Evolutionary conservation across 805 yeast species (phyloP).

Genomic region (Zygosaccharomyces kombuchaensis): DNA sequence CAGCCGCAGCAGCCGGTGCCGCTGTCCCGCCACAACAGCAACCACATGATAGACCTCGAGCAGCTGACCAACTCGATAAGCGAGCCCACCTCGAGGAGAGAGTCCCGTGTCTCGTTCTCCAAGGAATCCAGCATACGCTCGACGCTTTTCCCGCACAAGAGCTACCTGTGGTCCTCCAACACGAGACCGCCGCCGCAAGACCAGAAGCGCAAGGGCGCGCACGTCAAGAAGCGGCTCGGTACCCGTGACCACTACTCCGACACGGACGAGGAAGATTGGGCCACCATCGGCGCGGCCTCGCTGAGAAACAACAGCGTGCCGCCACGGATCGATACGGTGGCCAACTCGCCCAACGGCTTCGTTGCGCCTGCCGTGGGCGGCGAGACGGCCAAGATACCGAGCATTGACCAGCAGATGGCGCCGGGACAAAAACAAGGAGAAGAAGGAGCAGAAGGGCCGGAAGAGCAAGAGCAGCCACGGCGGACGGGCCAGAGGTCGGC

Average conservation of each 20-base stretch:
- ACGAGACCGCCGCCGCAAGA: slow-evolving; percentile 11
- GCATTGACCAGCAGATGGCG: slow-evolving; percentile 9
- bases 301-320: slow-evolving; percentile 39
- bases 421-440: slow-evolving; percentile 12
- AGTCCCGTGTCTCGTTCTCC: slow-evolving; percentile 37
- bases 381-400: slow-evolving; percentile 10
- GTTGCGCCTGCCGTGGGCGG: slow-evolving; percentile 11
- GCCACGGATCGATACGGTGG: slow-evolving; percentile 16
- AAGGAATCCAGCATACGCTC: slow-evolving; percentile 32
- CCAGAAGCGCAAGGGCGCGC: slow-evolving; percentile 2
- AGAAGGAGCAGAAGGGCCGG: slow-evolving; percentile 1
- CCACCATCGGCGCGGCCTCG: slow-evolving; percentile 74
- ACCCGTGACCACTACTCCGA: slow-evolving; percentile 42
- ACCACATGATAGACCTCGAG: slow-evolving; percentile 14
- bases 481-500: slow-evolving; percentile 8
- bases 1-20: slow-evolving; percentile 7
- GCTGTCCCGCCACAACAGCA: slow-evolving; percentile 12
- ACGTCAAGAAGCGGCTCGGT: background rate
- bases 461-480: slow-evolving; percentile 3
- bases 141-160: slow-evolving; percentile 23
- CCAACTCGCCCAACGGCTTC: slow-evolving; percentile 17
- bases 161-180: slow-evolving; percentile 15
- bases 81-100: slow-evolving; percentile 31
- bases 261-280: slow-evolving; percentile 98
- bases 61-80: slow-evolving; percentile 15